Evolutionary conservation across 2,329 filamentous ascomycete species (phyloP), one percentile per base, ranked within the genome.

Genomic region (Aureobasidium melanogenum): DNA sequence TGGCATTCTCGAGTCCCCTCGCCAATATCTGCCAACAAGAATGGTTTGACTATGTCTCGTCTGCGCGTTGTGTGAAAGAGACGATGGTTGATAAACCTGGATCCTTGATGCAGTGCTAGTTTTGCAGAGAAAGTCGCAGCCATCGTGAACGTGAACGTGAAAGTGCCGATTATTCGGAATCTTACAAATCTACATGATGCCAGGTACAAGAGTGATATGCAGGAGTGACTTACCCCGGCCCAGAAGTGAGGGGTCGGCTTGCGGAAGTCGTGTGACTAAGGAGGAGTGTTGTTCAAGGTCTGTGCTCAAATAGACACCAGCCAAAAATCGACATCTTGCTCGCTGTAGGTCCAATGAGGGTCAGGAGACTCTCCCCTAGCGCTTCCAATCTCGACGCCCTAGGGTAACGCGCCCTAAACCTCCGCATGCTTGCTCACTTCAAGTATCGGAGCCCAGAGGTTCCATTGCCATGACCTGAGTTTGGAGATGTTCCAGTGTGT

Each of bases 1-100:
- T 99, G 94, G 71, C 94, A 96, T 77, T 99, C 94, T 72, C 94
- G 92, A 70, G 97, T 99, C 60, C 94, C 88, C 80, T 95, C 90
- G 55, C 90, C 90, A 74, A 95, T 94, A 71, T 95, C 90, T 64
- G 90, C 89, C 63, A 95, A 76, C 43, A 93, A 70, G 63, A 94
- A 91, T 1, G 90, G 89, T 76, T 93, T 93, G 50, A 94, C 80
- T 1, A 81, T 83, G 50, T 69, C 62, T 30, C 64, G 61, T 57
- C 65, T 64, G 26, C 46, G 59, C 17, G 70, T 68, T 24, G 64
- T 59, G 61, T 73, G 71, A 56, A 72, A 69, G 44, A 57, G 38
- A 15, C 41, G 62, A 38, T 41, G 48, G 28, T 63, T 32, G 36
- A 48, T 41, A 4, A 50, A 22, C 24, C 32, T 30, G 12, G 32